Base-by-base conservation (phyloP, 2,329 filamentous ascomycete species). In the Epichloe hybrida region DNA sequence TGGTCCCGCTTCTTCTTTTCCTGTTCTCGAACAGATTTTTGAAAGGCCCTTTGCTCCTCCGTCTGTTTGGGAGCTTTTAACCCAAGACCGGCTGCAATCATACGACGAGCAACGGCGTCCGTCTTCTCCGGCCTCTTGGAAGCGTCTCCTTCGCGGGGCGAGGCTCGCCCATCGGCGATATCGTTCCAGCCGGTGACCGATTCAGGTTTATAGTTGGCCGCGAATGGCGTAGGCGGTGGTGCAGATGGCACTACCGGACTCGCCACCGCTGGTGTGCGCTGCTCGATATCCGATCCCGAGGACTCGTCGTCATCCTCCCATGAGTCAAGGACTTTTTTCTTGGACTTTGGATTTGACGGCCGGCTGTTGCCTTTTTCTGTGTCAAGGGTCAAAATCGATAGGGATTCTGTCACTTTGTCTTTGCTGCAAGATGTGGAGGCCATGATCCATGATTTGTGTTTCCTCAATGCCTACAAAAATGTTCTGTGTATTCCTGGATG, bases 21-120 rank as follows among this genome's bases (percentile, higher is more conserved):
- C 69, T 91, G 86, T 68, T 95, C 86, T 59, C 84, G 81, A 54
- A 93, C 73, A 1, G 86, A 84, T 57, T 76, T 80, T 61, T 97
- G 90, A 64, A 93, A 97, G 50, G 88, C 86, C 59, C 76, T 78
- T 73, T 95, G 86, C 69, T 96, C 90, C 55, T 94, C 88, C 1
- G 88, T 96, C 65, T 83, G 79, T 70, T 80, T 84, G 35, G 88
- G 88, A 36, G 83, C 81, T 61, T 83, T 81, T 50, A 96, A 79
- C 1, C 93, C 93, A 57, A 97, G 70, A 0, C 87, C 89, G 3
- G 86, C 86, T 0, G 88, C 89, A 64, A 98, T 97, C 79, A 98
- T 76, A 53, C 93, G 76, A 54, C 86, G 80, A 5, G 93, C 93
- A 39, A 95, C 88, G 0, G 89, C 88, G 54, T 94, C 94, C 55